Percentiles rank a stretch among this genome's conserved stretches.
phyloP scores from a whole-genome alignment of 306 rosid genomes.

The Lathyrus aphaca region DNA sequence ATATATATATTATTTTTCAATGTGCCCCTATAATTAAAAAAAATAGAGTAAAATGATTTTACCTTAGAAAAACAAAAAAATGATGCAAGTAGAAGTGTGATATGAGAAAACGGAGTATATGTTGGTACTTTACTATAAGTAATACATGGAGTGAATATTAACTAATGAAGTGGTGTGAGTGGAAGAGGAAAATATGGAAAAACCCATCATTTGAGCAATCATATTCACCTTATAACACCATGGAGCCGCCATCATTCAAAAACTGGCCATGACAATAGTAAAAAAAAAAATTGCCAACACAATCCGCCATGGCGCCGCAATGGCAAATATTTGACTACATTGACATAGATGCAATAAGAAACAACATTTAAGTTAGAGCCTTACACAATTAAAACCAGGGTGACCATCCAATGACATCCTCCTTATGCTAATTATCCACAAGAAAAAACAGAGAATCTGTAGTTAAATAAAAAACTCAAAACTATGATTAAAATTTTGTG shows the following conservation, averaged over 20 bases:
- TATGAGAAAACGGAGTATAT: too few relatives aligned
- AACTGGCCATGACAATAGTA: not conserved
- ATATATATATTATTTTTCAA: too few relatives aligned
- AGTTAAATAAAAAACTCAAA: slow-evolving; percentile 39
- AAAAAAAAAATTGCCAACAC: not conserved
- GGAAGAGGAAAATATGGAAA: too few relatives aligned
- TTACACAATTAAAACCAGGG: slow-evolving; percentile 86
- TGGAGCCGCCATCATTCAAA: not conserved
- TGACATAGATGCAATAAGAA: slow-evolving; percentile 6
- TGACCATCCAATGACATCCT: slow-evolving; percentile 83
- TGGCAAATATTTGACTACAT: not conserved
- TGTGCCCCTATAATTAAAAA: too few relatives aligned
- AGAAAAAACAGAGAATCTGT: slow-evolving; percentile 86
- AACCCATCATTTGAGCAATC: not conserved
- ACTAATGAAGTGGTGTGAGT: too few relatives aligned
- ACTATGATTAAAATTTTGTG: slow-evolving; percentile 6
- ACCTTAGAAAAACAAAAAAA: too few relatives aligned
- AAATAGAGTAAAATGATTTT: too few relatives aligned
- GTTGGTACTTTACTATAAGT: too few relatives aligned
- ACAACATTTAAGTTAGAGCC: slow-evolving; percentile 38
- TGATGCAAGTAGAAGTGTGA: too few relatives aligned
- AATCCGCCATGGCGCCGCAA: not conserved
- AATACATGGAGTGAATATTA: too few relatives aligned
- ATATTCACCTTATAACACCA: not conserved
- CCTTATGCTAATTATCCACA: slow-evolving; percentile 81